Evolutionary conservation across 2,329 filamentous ascomycete genomes (phyloP).

Genomic region (Fusarium bulbicola): DNA sequence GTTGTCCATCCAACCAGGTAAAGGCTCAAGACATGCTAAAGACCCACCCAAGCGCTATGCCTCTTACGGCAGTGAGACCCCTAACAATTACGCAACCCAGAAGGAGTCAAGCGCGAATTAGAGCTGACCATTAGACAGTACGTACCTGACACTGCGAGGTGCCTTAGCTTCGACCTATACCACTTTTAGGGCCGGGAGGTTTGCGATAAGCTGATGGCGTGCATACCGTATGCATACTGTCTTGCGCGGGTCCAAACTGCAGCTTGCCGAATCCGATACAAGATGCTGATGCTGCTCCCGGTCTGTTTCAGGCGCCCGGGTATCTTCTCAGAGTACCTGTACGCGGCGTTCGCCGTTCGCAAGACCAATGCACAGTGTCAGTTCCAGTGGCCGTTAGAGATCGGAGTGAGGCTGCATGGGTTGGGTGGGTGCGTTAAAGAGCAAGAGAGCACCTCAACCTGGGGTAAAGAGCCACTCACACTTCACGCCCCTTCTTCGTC

Average conservation of each 20-base stretch:
- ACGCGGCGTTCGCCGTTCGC: conserved; percentile 34
- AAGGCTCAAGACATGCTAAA: conserved; percentile 18
- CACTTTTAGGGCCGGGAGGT: conserved; percentile 39
- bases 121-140: conserved; percentile 22
- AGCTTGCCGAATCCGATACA: neutral
- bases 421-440: conserved; percentile 20
- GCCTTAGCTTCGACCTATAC: conserved; percentile 35
- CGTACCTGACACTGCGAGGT: conserved; percentile 27
- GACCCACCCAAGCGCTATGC: conserved; percentile 25
- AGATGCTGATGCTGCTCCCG: neutral
- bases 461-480: conserved; percentile 43
- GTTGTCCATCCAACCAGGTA: conserved; percentile 42
- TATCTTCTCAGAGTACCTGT: conserved; percentile 33
- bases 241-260: conserved; percentile 23
- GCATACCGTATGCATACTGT: conserved; percentile 33
- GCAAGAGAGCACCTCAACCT: conserved; percentile 27
- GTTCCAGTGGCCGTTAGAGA: conserved; percentile 16
- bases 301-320: neutral
- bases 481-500: conserved; percentile 38
- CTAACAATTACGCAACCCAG: conserved; percentile 34
- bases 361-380: conserved; percentile 37
- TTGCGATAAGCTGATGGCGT: conserved; percentile 45
- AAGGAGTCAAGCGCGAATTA: conserved; percentile 35
- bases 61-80: conserved; percentile 29
- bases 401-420: conserved; percentile 31